phyloP scores from a whole-genome alignment of 2,329 filamentous ascomycete genomes.

The Paraconiothyrium brasiliense region DNA sequence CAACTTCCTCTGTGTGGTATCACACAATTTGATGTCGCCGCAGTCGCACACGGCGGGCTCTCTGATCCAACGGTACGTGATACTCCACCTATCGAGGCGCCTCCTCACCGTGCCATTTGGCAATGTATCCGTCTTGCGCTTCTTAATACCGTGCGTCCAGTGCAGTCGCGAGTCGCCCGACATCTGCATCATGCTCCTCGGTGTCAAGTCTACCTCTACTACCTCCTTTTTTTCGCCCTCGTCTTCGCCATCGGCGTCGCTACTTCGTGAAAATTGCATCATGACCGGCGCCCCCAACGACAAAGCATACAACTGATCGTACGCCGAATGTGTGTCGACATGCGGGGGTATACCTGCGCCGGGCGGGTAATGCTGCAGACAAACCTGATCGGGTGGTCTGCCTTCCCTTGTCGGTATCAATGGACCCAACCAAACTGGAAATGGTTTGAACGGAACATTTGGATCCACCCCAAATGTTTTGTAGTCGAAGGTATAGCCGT shows the following conservation, averaged over 20 bases:
- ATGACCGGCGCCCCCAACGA: not conserved
- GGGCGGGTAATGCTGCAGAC: constrained; percentile 2
- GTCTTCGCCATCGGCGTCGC: not conserved
- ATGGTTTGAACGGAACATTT: not conserved
- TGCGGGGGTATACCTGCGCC: constrained; percentile 1
- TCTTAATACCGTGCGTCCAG: constrained; percentile 6
- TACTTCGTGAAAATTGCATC: not conserved
- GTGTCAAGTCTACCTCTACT: not conserved
- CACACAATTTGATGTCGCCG: not conserved
- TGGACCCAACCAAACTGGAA: not conserved
- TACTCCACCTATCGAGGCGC: not conserved
- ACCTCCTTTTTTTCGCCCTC: not conserved
- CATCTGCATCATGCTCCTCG: constrained; percentile 7
- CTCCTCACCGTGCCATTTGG: not conserved
- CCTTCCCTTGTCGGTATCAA: constrained; percentile 1
- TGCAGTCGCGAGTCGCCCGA: constrained; percentile 3
- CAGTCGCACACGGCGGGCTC: constrained; percentile 2
- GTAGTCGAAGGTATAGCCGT: constrained; percentile 6
- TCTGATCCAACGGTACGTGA: constrained; percentile 2
- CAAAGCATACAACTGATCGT: not conserved
- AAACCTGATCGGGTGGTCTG: not conserved
- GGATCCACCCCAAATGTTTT: constrained; percentile 4
- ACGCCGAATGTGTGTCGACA: constrained; percentile 1
- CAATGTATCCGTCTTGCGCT: constrained; percentile 3
- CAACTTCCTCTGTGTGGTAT: not conserved